Conservation (phyloP, 345 rosid genomes). For the Dipteronia sinensis region DNA sequence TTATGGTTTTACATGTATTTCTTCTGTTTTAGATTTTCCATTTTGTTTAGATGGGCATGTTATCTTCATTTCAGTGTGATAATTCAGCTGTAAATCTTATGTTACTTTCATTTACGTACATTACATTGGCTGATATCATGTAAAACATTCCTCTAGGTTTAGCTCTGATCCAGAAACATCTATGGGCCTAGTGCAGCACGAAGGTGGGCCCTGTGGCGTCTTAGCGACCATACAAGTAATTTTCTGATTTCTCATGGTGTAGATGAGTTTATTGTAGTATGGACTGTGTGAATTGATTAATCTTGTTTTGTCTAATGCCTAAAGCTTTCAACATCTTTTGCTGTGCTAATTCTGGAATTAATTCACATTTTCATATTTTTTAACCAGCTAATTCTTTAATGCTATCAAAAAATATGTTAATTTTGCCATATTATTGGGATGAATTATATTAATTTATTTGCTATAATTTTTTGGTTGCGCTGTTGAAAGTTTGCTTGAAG, state of each 20-base stretch:
- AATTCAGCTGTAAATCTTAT: background rate
- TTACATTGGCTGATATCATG: slow-evolving; percentile 31
- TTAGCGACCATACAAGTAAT: slow-evolving; percentile 96
- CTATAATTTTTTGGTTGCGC: background rate
- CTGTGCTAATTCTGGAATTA: background rate
- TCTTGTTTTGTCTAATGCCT: background rate
- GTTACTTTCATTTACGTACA: slow-evolving; percentile 20
- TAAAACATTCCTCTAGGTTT: slow-evolving; percentile 60
- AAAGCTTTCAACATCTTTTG: background rate
- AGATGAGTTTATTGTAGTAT: slow-evolving; percentile 13
- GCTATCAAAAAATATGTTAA: background rate
- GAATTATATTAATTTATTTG: background rate
- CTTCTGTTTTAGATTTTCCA: background rate
- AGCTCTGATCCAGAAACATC: slow-evolving; percentile 96
- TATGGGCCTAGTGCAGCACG: slow-evolving; percentile 99
- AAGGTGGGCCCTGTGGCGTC: slow-evolving; percentile 99
- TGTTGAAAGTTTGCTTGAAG: slow-evolving; percentile 2
- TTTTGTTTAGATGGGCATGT: background rate
- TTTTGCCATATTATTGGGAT: background rate
- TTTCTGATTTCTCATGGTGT: slow-evolving; percentile 28
- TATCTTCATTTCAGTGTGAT: background rate
- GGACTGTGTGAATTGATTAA: slow-evolving; percentile 1
- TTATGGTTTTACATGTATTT: slow-evolving; percentile 4
- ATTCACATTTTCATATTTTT: background rate
- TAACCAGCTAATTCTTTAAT: slow-evolving; percentile 1